phyloP scores from a whole-genome alignment of 176 grass and related monocot species.

The Eleusine indica region DNA sequence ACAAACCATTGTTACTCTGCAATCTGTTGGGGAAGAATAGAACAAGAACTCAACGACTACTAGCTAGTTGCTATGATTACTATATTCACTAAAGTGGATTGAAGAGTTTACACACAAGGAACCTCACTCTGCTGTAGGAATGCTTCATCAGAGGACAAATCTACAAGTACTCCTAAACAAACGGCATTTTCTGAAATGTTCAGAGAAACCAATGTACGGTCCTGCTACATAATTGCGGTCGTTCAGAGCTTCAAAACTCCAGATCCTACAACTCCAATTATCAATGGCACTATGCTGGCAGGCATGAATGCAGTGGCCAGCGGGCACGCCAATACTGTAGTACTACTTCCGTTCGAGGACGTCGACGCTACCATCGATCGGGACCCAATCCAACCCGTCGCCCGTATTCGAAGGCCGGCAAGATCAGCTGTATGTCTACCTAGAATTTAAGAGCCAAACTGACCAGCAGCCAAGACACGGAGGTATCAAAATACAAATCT shows the following conservation, averaged over 20 bases:
- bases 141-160: background rate
- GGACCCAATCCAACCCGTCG: slow-evolving; percentile 32
- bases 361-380: slow-evolving; percentile 35
- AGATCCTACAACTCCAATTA: slow-evolving; percentile 16
- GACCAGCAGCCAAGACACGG: slow-evolving; percentile 15
- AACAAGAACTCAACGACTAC: background rate
- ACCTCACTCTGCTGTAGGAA: background rate
- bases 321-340: background rate
- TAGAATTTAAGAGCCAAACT: slow-evolving; percentile 47
- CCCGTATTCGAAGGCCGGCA: slow-evolving; percentile 32
- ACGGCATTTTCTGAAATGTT: background rate
- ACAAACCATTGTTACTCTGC: background rate
- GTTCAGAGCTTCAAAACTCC: slow-evolving; percentile 3
- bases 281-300: slow-evolving; percentile 2
- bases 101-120: background rate
- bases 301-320: background rate
- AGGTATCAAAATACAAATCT: slow-evolving; percentile 24
- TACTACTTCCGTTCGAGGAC: background rate
- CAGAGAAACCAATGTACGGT: slow-evolving; percentile 32
- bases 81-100: background rate
- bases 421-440: slow-evolving; percentile 24
- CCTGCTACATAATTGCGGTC: background rate
- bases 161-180: background rate
- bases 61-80: no score
- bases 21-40: background rate